Conservation (phyloP, 139 green algal genomes). For the Coelastrella sp. region DNA sequence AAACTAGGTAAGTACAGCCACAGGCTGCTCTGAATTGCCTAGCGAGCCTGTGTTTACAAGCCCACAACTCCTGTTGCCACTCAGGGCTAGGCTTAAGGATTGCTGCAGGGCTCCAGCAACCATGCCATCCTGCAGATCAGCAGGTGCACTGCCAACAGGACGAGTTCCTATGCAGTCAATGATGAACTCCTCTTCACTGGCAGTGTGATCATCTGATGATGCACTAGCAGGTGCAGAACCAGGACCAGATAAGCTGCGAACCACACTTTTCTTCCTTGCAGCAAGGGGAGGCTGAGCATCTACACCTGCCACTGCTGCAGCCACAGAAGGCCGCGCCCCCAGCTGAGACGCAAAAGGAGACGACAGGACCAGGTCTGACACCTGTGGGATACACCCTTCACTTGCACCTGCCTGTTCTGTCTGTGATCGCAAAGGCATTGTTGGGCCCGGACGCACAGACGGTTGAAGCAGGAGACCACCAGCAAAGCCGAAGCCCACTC, state of each 20-base stretch:
- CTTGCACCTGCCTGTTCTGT: not conserved
- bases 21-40: constrained; percentile 13
- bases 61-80: constrained; percentile 5
- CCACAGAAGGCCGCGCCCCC: not conserved
- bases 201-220: not conserved
- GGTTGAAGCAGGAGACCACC: constrained; percentile 16
- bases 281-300: not conserved
- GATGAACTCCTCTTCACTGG: not conserved
- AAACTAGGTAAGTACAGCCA: not conserved
- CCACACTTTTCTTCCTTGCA: not conserved
- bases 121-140: not conserved
- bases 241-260: not conserved
- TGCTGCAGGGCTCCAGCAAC: not conserved
- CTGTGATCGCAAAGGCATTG: not conserved
- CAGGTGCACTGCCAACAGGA: constrained; percentile 8
- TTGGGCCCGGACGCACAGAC: constrained; percentile 1
- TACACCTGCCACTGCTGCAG: not conserved
- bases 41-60: not conserved
- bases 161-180: not conserved
- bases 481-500: not conserved
- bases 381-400: not conserved
- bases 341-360: not conserved
- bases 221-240: constrained; percentile 11
- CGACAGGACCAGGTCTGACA: constrained; percentile 37
- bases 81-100: not conserved